Evolutionary conservation across 257 asterid genomes (phyloP), one percentile per base, ranked within the genome.

Genomic region (Przewalskia tangutica): DNA sequence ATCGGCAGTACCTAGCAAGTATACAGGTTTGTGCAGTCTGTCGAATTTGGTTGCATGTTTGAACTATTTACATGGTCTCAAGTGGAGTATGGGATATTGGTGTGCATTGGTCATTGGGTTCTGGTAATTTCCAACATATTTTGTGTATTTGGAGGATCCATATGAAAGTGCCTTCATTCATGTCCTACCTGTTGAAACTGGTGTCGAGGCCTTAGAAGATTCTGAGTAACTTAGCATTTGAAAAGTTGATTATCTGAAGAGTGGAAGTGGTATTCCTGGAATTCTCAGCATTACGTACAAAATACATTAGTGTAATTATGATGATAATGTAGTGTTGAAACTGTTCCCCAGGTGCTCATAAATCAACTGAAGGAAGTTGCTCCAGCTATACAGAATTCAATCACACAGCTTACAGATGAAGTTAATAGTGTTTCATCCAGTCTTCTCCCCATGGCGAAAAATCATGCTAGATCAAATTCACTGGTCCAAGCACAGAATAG

Each of bases 331-430:
- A 17, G 64, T 62, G 50, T 64, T 80, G 77, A 80, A 80, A 62
- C 44, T 63, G 44, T 59, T 80, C 63, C 89, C 85, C 90, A 96
- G 99, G 99, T 94, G 81, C 99, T 96, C 80, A 94, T 94, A 63
- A 90, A 91, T 90, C 99, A 96, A 84, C 91, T 96, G 82, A 96
- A 96, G 92, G 98, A 94, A 71, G 98, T 93, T 81, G 95, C 97
- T 89, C 99, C 99, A 79, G 85, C 95, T 83, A 91, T 96, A 88
- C 97, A 96, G 89, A 91, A 89, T 81, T 96, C 99, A 75, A 90
- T 96, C 77, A 83, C 92, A 40, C 96, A 92, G 85, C 97, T 96
- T 59, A 89, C 94, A 0, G 97, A 92, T 84, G 98, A 96, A 89
- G 98, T 96, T 81, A 88, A 89, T 86, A 82, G 91, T 89, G 86